These are phyloP conservation scores for Paracamarosporium sp. DNA, from an alignment of 2,329 filamentous ascomycete genomes.

Conservation along the genomic window DNA sequence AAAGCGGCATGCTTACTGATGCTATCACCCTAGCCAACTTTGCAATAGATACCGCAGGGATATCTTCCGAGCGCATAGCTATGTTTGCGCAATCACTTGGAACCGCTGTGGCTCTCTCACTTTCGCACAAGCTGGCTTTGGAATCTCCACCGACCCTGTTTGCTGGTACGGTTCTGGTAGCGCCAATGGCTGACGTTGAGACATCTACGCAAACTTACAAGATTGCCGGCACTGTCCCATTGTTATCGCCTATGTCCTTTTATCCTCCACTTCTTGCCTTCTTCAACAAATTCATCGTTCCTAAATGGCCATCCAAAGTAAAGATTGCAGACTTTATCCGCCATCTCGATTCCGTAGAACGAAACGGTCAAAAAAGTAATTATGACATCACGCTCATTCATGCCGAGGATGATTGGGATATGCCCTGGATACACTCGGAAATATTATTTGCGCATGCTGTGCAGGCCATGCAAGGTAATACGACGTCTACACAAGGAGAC, in stretches of 20 bases:
- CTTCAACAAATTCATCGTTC: slow-evolving; percentile 56
- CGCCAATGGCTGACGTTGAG: slow-evolving; percentile 63
- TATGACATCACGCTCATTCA: slow-evolving; percentile 60
- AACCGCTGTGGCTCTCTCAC: slow-evolving; percentile 58
- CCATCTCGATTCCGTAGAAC: slow-evolving; percentile 22
- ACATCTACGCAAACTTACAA: slow-evolving; percentile 64
- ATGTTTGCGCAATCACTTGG: slow-evolving; percentile 67
- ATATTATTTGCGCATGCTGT: slow-evolving; percentile 63
- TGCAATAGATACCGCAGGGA: slow-evolving; percentile 58
- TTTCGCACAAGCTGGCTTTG: slow-evolving; percentile 53
- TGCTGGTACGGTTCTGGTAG: slow-evolving; percentile 62
- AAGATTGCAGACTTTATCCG: slow-evolving; percentile 55
- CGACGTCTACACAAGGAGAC: slow-evolving; percentile 52
- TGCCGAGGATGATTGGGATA: slow-evolving; percentile 60
- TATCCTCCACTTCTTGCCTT: slow-evolving; percentile 52
- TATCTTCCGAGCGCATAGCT: slow-evolving; percentile 63
- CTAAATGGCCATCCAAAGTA: slow-evolving; percentile 61
- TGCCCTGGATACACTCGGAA: slow-evolving; percentile 59
- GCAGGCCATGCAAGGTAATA: slow-evolving; percentile 50
- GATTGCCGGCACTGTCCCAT: slow-evolving; percentile 61
- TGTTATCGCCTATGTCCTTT: slow-evolving; percentile 59
- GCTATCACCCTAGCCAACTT: slow-evolving; percentile 61
- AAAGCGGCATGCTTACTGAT: slow-evolving; percentile 62
- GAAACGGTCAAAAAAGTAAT: slow-evolving; percentile 29
- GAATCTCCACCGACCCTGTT: slow-evolving; percentile 56